Base-by-base conservation (phyloP, 2,329 filamentous ascomycete species). In the Colletotrichum sp. region DNA sequence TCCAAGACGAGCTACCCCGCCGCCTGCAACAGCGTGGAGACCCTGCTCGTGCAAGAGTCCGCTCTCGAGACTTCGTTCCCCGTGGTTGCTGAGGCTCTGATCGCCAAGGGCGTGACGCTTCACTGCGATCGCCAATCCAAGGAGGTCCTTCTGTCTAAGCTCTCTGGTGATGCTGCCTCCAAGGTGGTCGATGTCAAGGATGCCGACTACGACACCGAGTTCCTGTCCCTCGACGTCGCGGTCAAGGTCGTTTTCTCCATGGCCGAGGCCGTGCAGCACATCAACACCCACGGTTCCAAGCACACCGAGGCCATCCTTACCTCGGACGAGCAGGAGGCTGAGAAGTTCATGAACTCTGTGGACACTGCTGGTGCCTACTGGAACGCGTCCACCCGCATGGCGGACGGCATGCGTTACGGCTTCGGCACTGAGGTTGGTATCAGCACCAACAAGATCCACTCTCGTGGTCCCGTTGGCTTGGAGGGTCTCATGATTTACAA, bases 401-500 rank as follows among this genome's bases (percentile, higher is more conserved):
- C 96, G 7, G 97, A 99, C 84, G 97, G 97, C 9, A 98, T 98
- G 94, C 91, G 97, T 57, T 99, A 98, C 83, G 97, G 97, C 9
- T 99, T 99, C 85, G 97, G 97, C 64, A 99, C 97, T 0, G 97
- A 99, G 86, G 97, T 99, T 28, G 97, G 97, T 71, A 99, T 99
- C 85, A 98, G 95, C 87, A 99, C 97, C 66, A 99, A 98, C 88
- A 99, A 99, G 88, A 98, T 99, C 78, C 97, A 99, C 83, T 94
- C 95, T 2, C 90, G 97, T 67, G 97, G 97, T 0, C 97, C 97
- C 0, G 97, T 99, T 7, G 97, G 97, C 2, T 87, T 99, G 68
- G 97, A 99, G 82, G 97, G 97, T 1, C 86, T 99, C 83, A 98
- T 95, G 83, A 99, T 99, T 77, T 98, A 99, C 87, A 98, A 98